These are phyloP conservation scores for Tephrocybe sp. DNA, from an alignment of 768 basidiomycete species.

Conservation along the genomic window DNA sequence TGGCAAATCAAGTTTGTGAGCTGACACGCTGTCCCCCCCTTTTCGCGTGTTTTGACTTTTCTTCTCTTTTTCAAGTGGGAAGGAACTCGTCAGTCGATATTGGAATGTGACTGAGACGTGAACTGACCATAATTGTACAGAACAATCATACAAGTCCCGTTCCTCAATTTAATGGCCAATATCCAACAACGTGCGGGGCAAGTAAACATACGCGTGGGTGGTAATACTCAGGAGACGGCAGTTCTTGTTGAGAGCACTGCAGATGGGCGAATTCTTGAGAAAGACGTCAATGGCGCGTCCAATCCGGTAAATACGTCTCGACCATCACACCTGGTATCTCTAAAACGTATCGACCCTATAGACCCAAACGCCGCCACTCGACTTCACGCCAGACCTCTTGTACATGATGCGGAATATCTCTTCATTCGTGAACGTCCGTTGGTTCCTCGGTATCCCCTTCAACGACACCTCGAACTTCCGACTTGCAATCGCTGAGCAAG, in stretches of 20 bases:
- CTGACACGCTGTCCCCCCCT: conserved; percentile 9
- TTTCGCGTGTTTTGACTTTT: not conserved
- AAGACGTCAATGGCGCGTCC: conserved; percentile 15
- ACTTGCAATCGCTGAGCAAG: conserved; percentile 55
- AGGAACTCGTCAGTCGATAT: conserved; percentile 40
- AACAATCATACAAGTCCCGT: conserved; percentile 53
- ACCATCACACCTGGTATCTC: not conserved
- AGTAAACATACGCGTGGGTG: conserved; percentile 71
- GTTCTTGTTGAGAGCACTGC: conserved; percentile 47
- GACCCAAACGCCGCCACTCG: conserved; percentile 70
- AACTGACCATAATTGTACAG: conserved; percentile 22
- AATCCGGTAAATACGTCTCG: conserved; percentile 15
- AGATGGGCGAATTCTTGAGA: conserved; percentile 32
- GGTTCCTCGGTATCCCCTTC: conserved; percentile 62
- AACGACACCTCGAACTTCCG: conserved; percentile 60
- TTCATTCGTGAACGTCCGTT: conserved; percentile 56
- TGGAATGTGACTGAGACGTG: conserved; percentile 21
- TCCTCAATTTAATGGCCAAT: conserved; percentile 80
- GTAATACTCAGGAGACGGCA: conserved; percentile 78
- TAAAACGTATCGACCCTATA: conserved; percentile 18
- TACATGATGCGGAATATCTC: conserved; percentile 68
- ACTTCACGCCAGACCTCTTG: conserved; percentile 65
- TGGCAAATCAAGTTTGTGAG: conserved; percentile 57
- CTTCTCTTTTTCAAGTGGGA: conserved; percentile 36
- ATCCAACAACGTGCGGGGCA: conserved; percentile 63